phyloP scores from a whole-genome alignment of 768 basidiomycete species.

The Psilocybe azurescens region DNA sequence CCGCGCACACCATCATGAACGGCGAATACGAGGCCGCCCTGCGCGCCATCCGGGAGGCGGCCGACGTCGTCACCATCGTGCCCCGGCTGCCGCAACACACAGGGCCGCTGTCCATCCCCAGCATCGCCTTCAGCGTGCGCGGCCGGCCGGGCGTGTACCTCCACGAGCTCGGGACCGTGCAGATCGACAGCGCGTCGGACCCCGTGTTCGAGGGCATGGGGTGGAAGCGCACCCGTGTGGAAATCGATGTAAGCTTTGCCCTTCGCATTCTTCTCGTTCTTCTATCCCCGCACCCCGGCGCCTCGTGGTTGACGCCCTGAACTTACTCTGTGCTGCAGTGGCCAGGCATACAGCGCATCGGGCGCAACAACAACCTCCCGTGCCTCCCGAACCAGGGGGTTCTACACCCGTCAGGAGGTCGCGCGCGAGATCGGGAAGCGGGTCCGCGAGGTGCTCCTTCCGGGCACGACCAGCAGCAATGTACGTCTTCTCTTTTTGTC shows the following conservation, averaged over 20 bases:
- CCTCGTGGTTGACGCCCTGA: background rate
- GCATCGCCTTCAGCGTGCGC: slow-evolving; percentile 26
- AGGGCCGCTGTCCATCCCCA: slow-evolving; percentile 15
- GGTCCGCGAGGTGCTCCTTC: slow-evolving; percentile 2
- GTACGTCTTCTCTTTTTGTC: slow-evolving; percentile 1
- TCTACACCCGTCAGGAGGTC: slow-evolving; percentile 21
- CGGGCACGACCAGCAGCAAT: slow-evolving; percentile 5
- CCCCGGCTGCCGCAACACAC: slow-evolving; percentile 20
- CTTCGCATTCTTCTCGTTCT: background rate
- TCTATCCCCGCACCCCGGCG: background rate
- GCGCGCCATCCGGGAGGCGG: background rate
- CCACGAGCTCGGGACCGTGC: slow-evolving; percentile 4
- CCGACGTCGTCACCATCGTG: slow-evolving; percentile 17
- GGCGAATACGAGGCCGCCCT: slow-evolving; percentile 13
- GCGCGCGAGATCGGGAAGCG: slow-evolving; percentile 12
- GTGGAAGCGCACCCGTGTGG: slow-evolving; percentile 25
- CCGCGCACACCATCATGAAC: slow-evolving; percentile 18
- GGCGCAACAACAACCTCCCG: slow-evolving; percentile 1
- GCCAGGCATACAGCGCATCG: slow-evolving; percentile 20
- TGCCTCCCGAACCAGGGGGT: slow-evolving; percentile 7
- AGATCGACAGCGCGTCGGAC: slow-evolving; percentile 24
- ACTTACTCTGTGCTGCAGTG: slow-evolving; percentile 23
- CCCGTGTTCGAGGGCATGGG: slow-evolving; percentile 19
- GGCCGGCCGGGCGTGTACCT: slow-evolving; percentile 29
- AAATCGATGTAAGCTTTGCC: slow-evolving; percentile 24